A percentile compares a stretch with the other conserved stretches of the same genome.
Conservation (phyloP, 2,329 filamentous ascomycete genomes). For the Fusarium hostae region DNA sequence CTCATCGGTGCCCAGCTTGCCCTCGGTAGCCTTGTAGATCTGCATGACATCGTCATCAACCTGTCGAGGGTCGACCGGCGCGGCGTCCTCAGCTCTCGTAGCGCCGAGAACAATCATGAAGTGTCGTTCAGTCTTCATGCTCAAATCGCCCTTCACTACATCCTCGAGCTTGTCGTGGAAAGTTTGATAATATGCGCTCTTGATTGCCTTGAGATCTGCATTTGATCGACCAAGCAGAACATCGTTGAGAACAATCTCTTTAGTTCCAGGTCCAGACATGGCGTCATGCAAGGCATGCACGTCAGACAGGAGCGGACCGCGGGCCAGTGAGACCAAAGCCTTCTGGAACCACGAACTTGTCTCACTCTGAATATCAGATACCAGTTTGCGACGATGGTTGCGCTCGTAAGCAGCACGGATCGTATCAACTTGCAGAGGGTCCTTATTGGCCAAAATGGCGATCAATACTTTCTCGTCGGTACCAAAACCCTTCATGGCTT, state of each 20-base stretch:
- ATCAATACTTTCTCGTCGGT: slow-evolving; percentile 87
- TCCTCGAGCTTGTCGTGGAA: slow-evolving; percentile 75
- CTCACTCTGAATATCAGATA: slow-evolving; percentile 81
- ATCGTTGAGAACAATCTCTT: slow-evolving; percentile 87
- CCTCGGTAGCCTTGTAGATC: slow-evolving; percentile 81
- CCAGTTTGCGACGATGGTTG: slow-evolving; percentile 72
- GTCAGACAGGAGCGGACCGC: slow-evolving; percentile 84
- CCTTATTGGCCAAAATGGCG: slow-evolving; percentile 73
- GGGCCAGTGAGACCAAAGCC: slow-evolving; percentile 78
- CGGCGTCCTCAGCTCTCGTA: slow-evolving; percentile 79
- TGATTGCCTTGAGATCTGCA: slow-evolving; percentile 89
- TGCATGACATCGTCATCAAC: slow-evolving; percentile 81
- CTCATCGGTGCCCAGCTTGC: slow-evolving; percentile 77
- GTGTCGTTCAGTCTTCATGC: slow-evolving; percentile 84
- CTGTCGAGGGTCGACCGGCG: slow-evolving; percentile 76
- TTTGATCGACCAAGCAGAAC: slow-evolving; percentile 85
- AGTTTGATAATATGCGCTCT: slow-evolving; percentile 75
- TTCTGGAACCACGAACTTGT: slow-evolving; percentile 78
- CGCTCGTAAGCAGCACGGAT: slow-evolving; percentile 75
- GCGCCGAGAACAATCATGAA: slow-evolving; percentile 85
- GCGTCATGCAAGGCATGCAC: slow-evolving; percentile 76
- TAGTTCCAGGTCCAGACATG: slow-evolving; percentile 84
- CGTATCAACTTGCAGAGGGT: slow-evolving; percentile 79
- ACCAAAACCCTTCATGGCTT: slow-evolving; percentile 93
- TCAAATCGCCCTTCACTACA: slow-evolving; percentile 82